Evolutionary conservation across 768 basidiomycete species (phyloP).

Genomic region (Russula foetens): DNA sequence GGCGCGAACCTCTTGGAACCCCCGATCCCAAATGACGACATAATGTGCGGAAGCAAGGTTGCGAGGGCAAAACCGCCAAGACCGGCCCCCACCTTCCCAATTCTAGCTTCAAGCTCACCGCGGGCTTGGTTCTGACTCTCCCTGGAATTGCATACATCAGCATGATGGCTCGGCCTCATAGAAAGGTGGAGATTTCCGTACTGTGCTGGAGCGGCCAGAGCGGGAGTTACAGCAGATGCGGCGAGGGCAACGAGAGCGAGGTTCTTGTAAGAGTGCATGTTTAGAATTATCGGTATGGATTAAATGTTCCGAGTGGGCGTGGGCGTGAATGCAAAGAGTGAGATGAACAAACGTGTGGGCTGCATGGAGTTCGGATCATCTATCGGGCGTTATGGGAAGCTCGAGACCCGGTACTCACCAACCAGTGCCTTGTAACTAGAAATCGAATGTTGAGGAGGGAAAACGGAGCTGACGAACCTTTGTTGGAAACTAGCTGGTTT

Average conservation of each 20-base stretch:
- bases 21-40: no score
- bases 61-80: no score
- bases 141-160: neutral
- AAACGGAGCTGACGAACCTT: no score
- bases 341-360: neutral
- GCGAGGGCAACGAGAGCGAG: neutral
- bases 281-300: neutral
- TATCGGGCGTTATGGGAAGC: no score
- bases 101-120: no score
- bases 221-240: neutral
- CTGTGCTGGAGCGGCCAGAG: neutral
- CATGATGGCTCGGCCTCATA: neutral
- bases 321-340: neutral
- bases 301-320: no score
- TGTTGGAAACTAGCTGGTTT: no score
- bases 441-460: neutral
- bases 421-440: conserved; percentile 1
- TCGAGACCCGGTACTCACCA: neutral
- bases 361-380: neutral
- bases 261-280: neutral
- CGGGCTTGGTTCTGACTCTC: no score
- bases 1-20: no score
- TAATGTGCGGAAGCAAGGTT: no score
- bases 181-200: neutral
- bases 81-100: no score